Evolutionary conservation across 345 rosid species (phyloP).

Genomic region (Brassica incana): DNA sequence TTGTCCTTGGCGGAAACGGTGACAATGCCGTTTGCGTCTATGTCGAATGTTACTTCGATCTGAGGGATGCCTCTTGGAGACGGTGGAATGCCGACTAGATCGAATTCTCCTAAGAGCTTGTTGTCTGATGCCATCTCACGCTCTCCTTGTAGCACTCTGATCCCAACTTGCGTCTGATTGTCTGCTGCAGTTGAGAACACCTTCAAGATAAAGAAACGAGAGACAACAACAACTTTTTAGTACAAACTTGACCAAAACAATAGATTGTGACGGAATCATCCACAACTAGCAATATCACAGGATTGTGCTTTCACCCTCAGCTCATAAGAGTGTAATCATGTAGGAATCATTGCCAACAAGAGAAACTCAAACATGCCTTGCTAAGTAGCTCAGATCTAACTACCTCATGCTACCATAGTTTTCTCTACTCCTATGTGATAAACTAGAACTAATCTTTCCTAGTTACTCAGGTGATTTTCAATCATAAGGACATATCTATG

Average conservation of each 20-base stretch:
- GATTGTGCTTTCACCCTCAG: neutral
- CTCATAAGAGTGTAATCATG: neutral
- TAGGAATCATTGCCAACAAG: neutral
- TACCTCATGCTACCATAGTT: neutral
- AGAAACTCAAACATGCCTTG: neutral
- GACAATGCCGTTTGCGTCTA: constrained; percentile 91
- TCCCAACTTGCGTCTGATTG: constrained; percentile 84
- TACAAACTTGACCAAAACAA: neutral
- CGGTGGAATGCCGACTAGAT: constrained; percentile 81
- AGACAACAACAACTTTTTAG: neutral
- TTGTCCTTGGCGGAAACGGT: constrained; percentile 93
- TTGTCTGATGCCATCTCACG: constrained; percentile 91
- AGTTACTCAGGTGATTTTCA: neutral
- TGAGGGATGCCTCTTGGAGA: constrained; percentile 90
- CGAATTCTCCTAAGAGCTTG: constrained; percentile 80
- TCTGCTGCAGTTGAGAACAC: constrained; percentile 90
- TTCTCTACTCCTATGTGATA: neutral
- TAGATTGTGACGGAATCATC: neutral
- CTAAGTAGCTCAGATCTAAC: constrained; percentile 4
- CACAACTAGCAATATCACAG: no score
- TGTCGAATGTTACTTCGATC: constrained; percentile 83
- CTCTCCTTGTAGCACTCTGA: constrained; percentile 88
- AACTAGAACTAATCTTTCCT: neutral
- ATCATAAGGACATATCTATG: neutral
- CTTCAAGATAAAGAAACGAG: constrained; percentile 37